Base-by-base conservation (phyloP, 192 early-diverging fungal species). In the Backusella luteola region DNA sequence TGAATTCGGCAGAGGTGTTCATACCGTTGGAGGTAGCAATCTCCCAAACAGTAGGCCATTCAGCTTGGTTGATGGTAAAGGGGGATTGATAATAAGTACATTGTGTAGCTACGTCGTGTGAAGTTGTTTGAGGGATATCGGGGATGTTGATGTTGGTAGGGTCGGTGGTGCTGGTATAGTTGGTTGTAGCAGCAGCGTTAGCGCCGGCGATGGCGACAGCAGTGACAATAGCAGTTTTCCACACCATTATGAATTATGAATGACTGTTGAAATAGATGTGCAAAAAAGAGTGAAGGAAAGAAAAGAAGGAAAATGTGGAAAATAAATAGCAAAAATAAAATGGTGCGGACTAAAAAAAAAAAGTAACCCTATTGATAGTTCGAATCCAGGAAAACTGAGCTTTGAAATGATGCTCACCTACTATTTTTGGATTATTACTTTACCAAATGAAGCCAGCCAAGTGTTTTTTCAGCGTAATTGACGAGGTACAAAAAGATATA, bases 1-100 rank as follows among this genome's bases (percentile, higher is more conserved):
- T 70, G 79, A 87, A 84, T 36, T 87, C 80, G 12, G 80, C 67
- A 26, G 77, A 80, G 63, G 83, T 81, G 70, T 82, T 82, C 77
- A 79, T 82, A 39, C 74, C 74, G 49, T 81, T 81, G 29, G 68
- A 63, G n/a, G 75, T 76, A 49, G 77, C 81, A 66, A 67, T 73
- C 1, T 63, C 66, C 81, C 81, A 82, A 1, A 69, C 39, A 52
- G 71, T 79, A 23, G 81, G 81, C 77, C 77, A 82, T 36, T 76
- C 77, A 29, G 34, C 39, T 42, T 36, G 38, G 9, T 78, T 76
- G 21, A 74, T 52, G 1, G 63, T 75, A 19, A 56, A 73, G 32
- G 71, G 71, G 0, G 77, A 69, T 69, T 21, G 59, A 38, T 82
- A 82, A 63, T 56, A 73, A 41, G 39, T 49, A 69, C 81, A 82